Evolutionary conservation across 306 rosid genomes (phyloP), one percentile per base, ranked within the genome.

Genomic region (Vigna reflexopilosa): DNA sequence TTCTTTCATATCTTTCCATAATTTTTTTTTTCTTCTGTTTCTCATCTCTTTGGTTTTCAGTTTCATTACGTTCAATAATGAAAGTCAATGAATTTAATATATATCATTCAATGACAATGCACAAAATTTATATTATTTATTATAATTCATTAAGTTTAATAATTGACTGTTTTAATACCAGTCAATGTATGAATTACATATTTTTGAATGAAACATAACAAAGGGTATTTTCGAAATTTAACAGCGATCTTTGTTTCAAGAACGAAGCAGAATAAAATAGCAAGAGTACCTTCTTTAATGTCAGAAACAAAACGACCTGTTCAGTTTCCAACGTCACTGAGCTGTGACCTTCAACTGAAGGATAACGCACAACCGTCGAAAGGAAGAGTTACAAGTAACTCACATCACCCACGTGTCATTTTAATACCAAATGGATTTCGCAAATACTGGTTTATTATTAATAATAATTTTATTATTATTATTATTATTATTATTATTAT

Each of bases 161-260:
- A 42, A 42, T 42, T 42, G 13, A 9, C 47, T 2, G 13, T 3
- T 42, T 42, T 42, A 2, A 42, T 42, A 2, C 47, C 12, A 9
- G 28, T 57, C 2, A 9, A 22, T 24, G 47, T 9, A 9, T 42
- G 45, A 40, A 36, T 36, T 36, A 36, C 7, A 36, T 36, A 36
- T 36, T 36, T 6, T 36, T 7, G 2, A 45, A 12, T 45, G 1
- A 45, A 57, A 34, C 7, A 12, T 17, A 38, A 7, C 9, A 38
- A 73, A 78, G 86, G 89, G 72, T 6, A 80, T 62, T 80, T 32
- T 26, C 12, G 86, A 56, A 64, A 85, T 42, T 74, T 58, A 10
- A 20, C 80, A 48, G 16, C 5, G 73, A 36, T 76, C 89, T 79
- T 85, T 59, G 90, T 86, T 93, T 91, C 83, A 86, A 93, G 88